phyloP scores from a whole-genome alignment of 768 basidiomycete genomes.

The Stropharia rugosoannulata region DNA sequence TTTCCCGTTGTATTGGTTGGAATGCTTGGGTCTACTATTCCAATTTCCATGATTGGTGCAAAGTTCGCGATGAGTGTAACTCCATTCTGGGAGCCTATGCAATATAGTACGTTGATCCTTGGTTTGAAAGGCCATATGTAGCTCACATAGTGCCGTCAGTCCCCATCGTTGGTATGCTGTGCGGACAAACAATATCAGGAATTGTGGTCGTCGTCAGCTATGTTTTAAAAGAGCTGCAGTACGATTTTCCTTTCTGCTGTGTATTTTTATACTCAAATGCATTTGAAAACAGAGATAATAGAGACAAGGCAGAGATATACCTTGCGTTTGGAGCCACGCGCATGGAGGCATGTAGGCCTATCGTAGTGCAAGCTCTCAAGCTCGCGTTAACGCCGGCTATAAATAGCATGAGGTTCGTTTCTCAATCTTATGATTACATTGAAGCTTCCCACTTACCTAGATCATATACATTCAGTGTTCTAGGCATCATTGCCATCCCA shows the following conservation, averaged over 20 bases:
- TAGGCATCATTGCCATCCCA: constrained; percentile 77
- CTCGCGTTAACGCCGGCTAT: constrained; percentile 79
- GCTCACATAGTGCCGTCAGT: constrained; percentile 38
- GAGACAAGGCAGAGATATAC: constrained; percentile 83
- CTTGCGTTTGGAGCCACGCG: constrained; percentile 85
- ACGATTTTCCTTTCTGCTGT: constrained; percentile 20
- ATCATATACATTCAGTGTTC: constrained; percentile 45
- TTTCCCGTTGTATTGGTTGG: constrained; percentile 65
- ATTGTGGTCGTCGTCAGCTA: constrained; percentile 70
- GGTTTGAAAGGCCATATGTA: not conserved
- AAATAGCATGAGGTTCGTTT: constrained; percentile 76
- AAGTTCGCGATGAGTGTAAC: constrained; percentile 72
- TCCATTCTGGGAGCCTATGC: constrained; percentile 84
- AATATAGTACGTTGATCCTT: constrained; percentile 57
- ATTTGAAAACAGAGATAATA: constrained; percentile 57
- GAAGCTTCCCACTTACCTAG: not conserved
- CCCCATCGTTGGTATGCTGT: constrained; percentile 84
- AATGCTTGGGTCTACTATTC: constrained; percentile 76
- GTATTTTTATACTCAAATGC: not conserved
- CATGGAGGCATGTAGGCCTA: constrained; percentile 79
- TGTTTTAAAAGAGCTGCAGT: constrained; percentile 79
- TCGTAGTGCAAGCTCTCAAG: constrained; percentile 76
- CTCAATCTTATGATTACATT: not conserved
- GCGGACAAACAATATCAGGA: constrained; percentile 75
- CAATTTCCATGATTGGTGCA: constrained; percentile 74